Conservation (phyloP, 805 yeast genomes). For the Suhomyces vadensis region DNA sequence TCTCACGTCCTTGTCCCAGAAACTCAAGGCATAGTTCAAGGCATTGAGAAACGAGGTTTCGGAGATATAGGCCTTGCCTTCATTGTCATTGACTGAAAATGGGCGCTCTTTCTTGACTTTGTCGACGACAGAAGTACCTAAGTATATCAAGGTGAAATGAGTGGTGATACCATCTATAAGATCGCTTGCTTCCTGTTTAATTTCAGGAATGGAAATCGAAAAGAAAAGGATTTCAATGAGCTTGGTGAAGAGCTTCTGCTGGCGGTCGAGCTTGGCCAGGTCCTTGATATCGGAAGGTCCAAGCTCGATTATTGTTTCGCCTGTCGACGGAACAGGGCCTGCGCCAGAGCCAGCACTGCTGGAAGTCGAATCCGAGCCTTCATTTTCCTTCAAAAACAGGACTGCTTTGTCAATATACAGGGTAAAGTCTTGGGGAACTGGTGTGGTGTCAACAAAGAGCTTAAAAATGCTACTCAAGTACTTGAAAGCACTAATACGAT, state of each 20-base stretch:
- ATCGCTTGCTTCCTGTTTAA: conserved; percentile 62
- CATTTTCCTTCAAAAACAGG: conserved; percentile 42
- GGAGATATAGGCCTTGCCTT: conserved; percentile 69
- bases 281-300: conserved; percentile 49
- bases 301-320: conserved; percentile 24
- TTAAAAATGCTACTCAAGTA: conserved; percentile 67
- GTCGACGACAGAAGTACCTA: conserved; percentile 71
- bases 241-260: conserved; percentile 64
- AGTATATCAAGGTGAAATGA: conserved; percentile 76
- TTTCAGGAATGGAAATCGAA: conserved; percentile 72
- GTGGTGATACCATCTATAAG: conserved; percentile 68
- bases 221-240: conserved; percentile 72
- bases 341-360: not conserved
- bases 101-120: conserved; percentile 65
- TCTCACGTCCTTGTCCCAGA: conserved; percentile 68
- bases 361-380: conserved; percentile 7
- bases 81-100: conserved; percentile 75
- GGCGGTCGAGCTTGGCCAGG: conserved; percentile 50
- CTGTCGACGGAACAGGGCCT: not conserved
- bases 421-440: conserved; percentile 46
- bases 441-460: conserved; percentile 61
- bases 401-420: conserved; percentile 53
- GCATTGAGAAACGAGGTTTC: conserved; percentile 75
- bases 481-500: conserved; percentile 74
- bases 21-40: conserved; percentile 76